Evolutionary conservation across 2,329 filamentous ascomycete species (phyloP).

Genomic region (Colletotrichum ledebouriae): DNA sequence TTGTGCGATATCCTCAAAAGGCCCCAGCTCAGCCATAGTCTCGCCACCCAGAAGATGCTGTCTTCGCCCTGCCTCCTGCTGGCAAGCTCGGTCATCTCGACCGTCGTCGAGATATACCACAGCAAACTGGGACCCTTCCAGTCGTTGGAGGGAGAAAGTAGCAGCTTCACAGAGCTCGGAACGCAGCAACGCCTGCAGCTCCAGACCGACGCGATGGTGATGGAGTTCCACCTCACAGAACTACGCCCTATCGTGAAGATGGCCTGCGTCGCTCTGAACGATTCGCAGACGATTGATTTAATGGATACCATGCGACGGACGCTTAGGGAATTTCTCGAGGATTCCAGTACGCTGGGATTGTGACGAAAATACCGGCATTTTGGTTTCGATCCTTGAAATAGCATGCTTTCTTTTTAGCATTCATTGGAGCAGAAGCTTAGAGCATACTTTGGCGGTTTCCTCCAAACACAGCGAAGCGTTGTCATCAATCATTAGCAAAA

Average conservation of each 20-base stretch:
- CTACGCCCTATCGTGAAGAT: constrained; percentile 3
- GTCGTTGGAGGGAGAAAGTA: background rate
- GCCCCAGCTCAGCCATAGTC: background rate
- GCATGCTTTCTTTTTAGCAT: no score
- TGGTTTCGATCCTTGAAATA: no score
- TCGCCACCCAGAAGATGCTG: background rate
- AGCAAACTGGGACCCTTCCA: background rate
- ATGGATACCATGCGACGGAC: background rate
- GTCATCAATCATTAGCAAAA: no score
- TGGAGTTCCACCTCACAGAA: constrained; percentile 2
- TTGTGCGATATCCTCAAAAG: constrained; percentile 7
- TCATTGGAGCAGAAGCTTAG: no score
- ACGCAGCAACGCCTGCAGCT: constrained; percentile 4
- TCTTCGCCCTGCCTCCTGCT: constrained; percentile 3
- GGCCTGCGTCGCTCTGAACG: background rate
- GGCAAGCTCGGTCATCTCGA: background rate
- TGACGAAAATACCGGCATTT: no score
- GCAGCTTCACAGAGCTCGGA: background rate
- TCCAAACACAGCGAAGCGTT: no score
- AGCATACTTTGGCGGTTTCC: no score
- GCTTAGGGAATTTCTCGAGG: background rate
- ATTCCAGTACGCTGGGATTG: background rate
- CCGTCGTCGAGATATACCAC: background rate
- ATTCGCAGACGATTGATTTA: background rate
- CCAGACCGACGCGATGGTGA: constrained; percentile 2